Conservation (phyloP, 2,329 filamentous ascomycete genomes). For the Thelonectria blattea region DNA sequence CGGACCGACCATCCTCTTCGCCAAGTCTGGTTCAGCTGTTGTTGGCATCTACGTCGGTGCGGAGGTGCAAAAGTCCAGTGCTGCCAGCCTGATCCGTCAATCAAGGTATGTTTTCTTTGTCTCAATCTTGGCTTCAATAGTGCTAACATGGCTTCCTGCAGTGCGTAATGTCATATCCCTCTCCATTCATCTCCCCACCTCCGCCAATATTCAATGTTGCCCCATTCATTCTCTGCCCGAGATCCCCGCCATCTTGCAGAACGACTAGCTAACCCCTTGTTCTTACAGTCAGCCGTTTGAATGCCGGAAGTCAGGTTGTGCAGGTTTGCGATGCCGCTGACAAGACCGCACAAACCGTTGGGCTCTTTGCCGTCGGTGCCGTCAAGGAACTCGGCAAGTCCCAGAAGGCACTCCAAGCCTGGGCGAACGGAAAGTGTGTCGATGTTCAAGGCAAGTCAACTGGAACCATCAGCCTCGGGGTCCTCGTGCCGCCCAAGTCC, state of each 20-base stretch:
- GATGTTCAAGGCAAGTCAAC: constrained; percentile 14
- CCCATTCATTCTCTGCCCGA: not conserved
- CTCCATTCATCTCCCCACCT: not conserved
- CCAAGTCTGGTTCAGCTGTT: constrained; percentile 31
- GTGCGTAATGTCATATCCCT: constrained; percentile 10
- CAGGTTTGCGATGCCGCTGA: constrained; percentile 30
- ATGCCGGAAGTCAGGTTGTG: constrained; percentile 27
- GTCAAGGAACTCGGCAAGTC: constrained; percentile 23
- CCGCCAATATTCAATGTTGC: not conserved
- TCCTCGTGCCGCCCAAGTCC: constrained; percentile 23
- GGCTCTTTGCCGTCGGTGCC: constrained; percentile 28
- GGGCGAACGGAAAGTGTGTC: constrained; percentile 32
- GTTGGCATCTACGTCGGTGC: constrained; percentile 34
- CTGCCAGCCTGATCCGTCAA: constrained; percentile 23
- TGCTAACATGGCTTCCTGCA: constrained; percentile 7
- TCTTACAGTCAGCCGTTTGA: constrained; percentile 17
- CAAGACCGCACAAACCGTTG: constrained; percentile 28
- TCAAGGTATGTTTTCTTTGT: constrained; percentile 16
- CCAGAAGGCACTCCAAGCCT: constrained; percentile 28
- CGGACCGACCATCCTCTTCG: constrained; percentile 33
- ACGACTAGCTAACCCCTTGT: not conserved
- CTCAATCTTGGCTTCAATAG: not conserved
- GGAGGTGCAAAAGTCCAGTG: constrained; percentile 33
- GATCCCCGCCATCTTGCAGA: not conserved
- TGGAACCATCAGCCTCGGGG: constrained; percentile 22